Evolutionary conservation across 768 basidiomycete genomes (phyloP).

Genomic region (Hirschioporus abietinus): DNA sequence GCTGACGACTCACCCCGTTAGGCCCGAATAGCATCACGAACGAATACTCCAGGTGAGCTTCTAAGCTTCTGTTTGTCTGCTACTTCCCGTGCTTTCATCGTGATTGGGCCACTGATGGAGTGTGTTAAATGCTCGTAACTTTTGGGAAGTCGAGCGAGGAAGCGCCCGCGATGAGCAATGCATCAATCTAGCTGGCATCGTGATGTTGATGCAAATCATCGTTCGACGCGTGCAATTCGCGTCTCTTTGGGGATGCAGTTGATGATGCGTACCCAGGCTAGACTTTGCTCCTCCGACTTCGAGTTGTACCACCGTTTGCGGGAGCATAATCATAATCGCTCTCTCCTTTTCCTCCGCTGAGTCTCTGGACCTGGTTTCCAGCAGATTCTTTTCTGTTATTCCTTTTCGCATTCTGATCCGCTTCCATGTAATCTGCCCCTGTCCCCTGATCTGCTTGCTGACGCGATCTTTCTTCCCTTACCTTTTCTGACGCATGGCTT

Average conservation of each 20-base stretch:
- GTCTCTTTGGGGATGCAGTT: not conserved
- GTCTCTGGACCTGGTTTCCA: constrained; percentile 8
- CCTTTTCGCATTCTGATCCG: not conserved
- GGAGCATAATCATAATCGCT: not conserved
- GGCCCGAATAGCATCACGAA: constrained; percentile 67
- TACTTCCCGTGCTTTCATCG: not conserved
- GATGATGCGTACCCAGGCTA: too few relatives aligned
- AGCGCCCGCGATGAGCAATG: not conserved
- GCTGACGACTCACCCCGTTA: constrained; percentile 16
- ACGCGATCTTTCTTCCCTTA: constrained; percentile 7
- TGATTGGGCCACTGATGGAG: not conserved
- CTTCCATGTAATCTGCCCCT: not conserved
- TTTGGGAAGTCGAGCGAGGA: not conserved
- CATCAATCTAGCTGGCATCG: not conserved
- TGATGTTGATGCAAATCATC: constrained; percentile 1
- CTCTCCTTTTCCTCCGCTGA: constrained; percentile 13
- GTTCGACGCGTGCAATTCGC: not conserved
- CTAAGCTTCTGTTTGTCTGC: constrained; percentile 1
- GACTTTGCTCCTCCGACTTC: too few relatives aligned
- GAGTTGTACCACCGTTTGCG: too few relatives aligned
- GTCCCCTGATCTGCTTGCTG: constrained; percentile 2
- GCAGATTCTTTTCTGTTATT: not conserved
- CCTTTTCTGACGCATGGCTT: not conserved
- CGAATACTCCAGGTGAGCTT: constrained; percentile 61
- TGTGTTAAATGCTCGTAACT: not conserved